Evolutionary conservation across 2,329 filamentous ascomycete genomes (phyloP).

Genomic region (Pestalotiopsis sp.): DNA sequence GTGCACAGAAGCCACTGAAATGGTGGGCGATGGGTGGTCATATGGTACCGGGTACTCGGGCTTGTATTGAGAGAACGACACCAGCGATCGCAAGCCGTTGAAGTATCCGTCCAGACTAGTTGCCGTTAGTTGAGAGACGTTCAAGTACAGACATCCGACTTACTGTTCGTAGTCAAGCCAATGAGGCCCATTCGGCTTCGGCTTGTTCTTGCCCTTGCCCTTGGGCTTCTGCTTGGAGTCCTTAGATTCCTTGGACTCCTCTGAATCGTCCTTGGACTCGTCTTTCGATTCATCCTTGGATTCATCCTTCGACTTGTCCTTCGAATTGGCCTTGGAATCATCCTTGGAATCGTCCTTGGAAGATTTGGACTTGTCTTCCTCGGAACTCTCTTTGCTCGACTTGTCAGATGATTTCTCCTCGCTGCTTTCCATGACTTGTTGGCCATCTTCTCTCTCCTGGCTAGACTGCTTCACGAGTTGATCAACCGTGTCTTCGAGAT

Average conservation of each 20-base stretch:
- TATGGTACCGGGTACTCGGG: constrained; percentile 69
- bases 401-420: constrained; percentile 26
- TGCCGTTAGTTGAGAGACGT: constrained; percentile 17
- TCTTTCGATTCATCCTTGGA: background rate
- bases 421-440: constrained; percentile 23
- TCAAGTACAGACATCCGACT: constrained; percentile 24
- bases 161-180: constrained; percentile 48
- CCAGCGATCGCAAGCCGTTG: constrained; percentile 73
- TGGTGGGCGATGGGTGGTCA: constrained; percentile 19
- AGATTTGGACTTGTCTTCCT: constrained; percentile 10
- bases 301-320: background rate
- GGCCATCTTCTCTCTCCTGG: constrained; percentile 17
- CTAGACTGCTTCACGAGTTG: constrained; percentile 23
- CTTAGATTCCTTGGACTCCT: constrained; percentile 16
- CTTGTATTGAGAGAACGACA: constrained; percentile 63
- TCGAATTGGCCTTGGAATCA: constrained; percentile 20
- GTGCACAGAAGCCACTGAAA: constrained; percentile 27
- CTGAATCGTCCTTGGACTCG: constrained; percentile 24
- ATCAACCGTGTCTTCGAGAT: constrained; percentile 15
- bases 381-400: constrained; percentile 9
- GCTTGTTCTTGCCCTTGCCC: background rate
- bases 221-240: constrained; percentile 11
- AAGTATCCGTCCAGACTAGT: constrained; percentile 79
- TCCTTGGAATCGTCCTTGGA: constrained; percentile 18
- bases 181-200: constrained; percentile 28